Evolutionary conservation across 495 filamentous ascomycete genomes (phyloP).

Genomic region (Daldinia concentrica): DNA sequence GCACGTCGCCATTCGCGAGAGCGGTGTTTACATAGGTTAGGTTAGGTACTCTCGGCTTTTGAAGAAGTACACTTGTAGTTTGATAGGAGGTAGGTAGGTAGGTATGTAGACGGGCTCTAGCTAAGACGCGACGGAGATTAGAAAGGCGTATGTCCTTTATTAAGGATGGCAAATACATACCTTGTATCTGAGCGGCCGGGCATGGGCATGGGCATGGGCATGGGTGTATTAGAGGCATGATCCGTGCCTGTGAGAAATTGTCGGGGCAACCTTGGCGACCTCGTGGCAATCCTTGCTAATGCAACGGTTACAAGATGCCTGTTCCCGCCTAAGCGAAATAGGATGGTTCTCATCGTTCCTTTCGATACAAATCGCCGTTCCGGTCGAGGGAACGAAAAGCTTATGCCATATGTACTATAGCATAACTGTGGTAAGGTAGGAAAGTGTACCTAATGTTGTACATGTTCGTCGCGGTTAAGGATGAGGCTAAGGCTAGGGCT

Average conservation of each 20-base stretch:
- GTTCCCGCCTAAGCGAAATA: slow-evolving; percentile 21
- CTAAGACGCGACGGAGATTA: slow-evolving; percentile 3
- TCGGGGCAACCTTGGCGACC: slow-evolving; percentile 4
- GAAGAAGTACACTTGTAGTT: not conserved
- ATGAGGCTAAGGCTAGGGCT: not conserved
- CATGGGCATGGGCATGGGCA: no score
- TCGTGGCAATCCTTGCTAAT: slow-evolving; percentile 14
- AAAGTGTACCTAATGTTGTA: not conserved
- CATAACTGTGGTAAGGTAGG: not conserved
- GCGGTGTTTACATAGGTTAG: not conserved
- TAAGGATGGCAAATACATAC: not conserved
- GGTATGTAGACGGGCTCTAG: not conserved
- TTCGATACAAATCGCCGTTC: not conserved
- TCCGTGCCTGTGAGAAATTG: slow-evolving; percentile 18
- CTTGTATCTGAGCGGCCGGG: not conserved
- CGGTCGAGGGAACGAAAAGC: not conserved
- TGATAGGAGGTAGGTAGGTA: not conserved
- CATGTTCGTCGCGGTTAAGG: not conserved
- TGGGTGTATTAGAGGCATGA: not conserved
- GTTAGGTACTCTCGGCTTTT: not conserved
- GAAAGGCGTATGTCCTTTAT: not conserved
- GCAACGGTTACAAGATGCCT: slow-evolving; percentile 17
- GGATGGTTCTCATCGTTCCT: slow-evolving; percentile 1
- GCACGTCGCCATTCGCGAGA: not conserved
- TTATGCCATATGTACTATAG: not conserved